A percentile compares a stretch with the other conserved stretches of the same genome.
phyloP scores from a whole-genome alignment of 371 early-diverging fungal species.

The Neoconidiobolus thromboides region DNA sequence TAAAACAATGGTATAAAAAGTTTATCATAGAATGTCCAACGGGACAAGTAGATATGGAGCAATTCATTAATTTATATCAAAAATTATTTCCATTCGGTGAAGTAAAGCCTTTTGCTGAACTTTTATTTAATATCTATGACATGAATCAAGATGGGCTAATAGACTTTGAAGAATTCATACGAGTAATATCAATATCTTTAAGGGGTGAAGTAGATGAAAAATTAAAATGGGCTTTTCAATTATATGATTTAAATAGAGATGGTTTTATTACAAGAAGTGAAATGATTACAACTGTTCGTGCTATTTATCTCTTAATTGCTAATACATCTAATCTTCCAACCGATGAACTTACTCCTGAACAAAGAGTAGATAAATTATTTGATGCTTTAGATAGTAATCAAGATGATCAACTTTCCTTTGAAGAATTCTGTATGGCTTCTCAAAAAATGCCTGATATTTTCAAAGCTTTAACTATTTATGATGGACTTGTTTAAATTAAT shows the following conservation, averaged over 20 bases:
- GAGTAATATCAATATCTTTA: conserved; percentile 67
- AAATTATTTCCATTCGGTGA: conserved; percentile 94
- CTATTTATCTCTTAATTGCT: conserved; percentile 89
- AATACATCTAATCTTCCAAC: conserved; percentile 72
- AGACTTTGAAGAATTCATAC: conserved; percentile 81
- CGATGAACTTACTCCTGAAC: conserved; percentile 84
- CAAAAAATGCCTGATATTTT: conserved; percentile 75
- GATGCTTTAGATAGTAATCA: conserved; percentile 69
- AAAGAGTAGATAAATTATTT: conserved; percentile 81
- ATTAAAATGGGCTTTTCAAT: conserved; percentile 49
- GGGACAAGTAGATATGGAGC: conserved; percentile 60
- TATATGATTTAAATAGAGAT: conserved; percentile 86
- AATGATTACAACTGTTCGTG: conserved; percentile 75
- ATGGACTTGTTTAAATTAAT: conserved; percentile 45
- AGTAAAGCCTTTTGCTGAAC: conserved; percentile 69
- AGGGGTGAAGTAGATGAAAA: conserved; percentile 73
- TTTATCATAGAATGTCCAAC: conserved; percentile 80
- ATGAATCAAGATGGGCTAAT: conserved; percentile 69
- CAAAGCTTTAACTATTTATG: conserved; percentile 70
- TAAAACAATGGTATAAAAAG: conserved; percentile 54
- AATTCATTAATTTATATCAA: conserved; percentile 84
- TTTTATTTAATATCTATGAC: conserved; percentile 78
- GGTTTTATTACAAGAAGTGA: conserved; percentile 73
- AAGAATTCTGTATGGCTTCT: conserved; percentile 77
- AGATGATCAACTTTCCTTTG: conserved; percentile 55